A percentile compares a stretch with the other conserved stretches of the same genome.
Evolutionary conservation across 129 eudicot species (phyloP).

Genomic region (Flaveria brownii): DNA sequence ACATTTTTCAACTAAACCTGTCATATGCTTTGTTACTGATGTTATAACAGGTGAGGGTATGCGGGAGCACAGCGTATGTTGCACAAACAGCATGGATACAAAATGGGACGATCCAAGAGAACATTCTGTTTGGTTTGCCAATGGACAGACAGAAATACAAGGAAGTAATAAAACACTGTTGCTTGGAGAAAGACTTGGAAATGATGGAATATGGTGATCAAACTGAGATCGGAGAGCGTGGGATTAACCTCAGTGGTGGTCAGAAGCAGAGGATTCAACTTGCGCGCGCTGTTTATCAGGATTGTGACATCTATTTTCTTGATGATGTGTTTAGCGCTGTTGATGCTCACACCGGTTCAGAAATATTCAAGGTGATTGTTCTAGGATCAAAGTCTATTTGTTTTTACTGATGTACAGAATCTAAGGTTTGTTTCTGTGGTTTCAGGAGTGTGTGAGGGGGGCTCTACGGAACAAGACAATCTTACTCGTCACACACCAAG

Average conservation of each 20-base stretch:
- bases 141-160: constrained; percentile 57
- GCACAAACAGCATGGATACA: constrained; percentile 93
- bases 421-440: not conserved
- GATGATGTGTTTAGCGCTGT: constrained; percentile 91
- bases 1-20: no score
- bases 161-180: constrained; percentile 61
- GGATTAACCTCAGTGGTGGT: constrained; percentile 89
- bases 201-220: constrained; percentile 86
- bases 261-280: constrained; percentile 92
- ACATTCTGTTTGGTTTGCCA: constrained; percentile 71
- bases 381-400: not conserved
- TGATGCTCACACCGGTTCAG: constrained; percentile 95
- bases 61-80: constrained; percentile 85
- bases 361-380: constrained; percentile 60
- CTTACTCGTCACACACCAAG: constrained; percentile 88
- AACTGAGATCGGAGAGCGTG: constrained; percentile 91
- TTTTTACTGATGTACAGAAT: not conserved
- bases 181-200: constrained; percentile 87
- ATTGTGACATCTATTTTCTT: constrained; percentile 82
- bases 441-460: constrained; percentile 72
- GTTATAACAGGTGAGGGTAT: constrained; percentile 54
- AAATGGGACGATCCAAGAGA: constrained; percentile 71
- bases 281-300: constrained; percentile 95
- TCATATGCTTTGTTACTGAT: not conserved
- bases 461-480: constrained; percentile 67